Percentiles rank a stretch among this genome's conserved stretches.
Evolutionary conservation across 2,329 filamentous ascomycete genomes (phyloP).

Genomic region (Colletotrichum eleusines): DNA sequence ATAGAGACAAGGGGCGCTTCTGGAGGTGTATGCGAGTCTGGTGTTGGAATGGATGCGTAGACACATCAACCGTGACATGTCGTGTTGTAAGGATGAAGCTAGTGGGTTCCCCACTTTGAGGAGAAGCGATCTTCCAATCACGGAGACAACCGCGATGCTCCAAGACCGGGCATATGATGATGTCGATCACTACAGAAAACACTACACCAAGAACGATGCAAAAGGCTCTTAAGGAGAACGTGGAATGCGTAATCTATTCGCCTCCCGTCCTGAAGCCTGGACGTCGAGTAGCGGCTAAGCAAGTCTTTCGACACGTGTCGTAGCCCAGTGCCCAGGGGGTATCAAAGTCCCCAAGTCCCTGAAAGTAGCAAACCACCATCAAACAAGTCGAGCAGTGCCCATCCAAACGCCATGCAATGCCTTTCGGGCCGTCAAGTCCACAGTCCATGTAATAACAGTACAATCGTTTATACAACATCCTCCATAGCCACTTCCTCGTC

Average conservation of each 20-base stretch:
- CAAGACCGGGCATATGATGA: not conserved
- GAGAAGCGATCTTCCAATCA: conserved; percentile 1
- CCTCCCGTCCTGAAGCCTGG: not conserved
- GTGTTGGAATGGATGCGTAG: not conserved
- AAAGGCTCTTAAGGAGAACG: not conserved
- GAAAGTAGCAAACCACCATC: conserved; percentile 1
- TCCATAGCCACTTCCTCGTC: conserved; percentile 81
- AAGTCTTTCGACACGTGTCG: conserved; percentile 11
- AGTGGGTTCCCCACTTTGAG: conserved; percentile 23
- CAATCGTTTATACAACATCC: conserved; percentile 68
- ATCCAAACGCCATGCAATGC: conserved; percentile 39
- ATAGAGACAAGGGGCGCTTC: not conserved
- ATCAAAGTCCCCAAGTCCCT: conserved; percentile 31
- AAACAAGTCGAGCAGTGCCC: not conserved
- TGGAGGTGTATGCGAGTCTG: not conserved
- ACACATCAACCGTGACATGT: not conserved
- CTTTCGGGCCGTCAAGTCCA: not conserved
- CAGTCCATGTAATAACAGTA: conserved; percentile 5
- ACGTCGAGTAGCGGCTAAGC: conserved; percentile 13
- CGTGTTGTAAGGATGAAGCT: not conserved
- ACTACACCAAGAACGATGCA: no score
- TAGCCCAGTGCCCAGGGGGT: conserved; percentile 23
- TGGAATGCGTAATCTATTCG: not conserved
- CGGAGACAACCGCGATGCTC: not conserved
- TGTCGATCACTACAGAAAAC: not conserved